These are phyloP conservation scores for Papilionanthe hybrid DNA, from an alignment of 116 monocot genomes.

Conservation along the genomic window DNA sequence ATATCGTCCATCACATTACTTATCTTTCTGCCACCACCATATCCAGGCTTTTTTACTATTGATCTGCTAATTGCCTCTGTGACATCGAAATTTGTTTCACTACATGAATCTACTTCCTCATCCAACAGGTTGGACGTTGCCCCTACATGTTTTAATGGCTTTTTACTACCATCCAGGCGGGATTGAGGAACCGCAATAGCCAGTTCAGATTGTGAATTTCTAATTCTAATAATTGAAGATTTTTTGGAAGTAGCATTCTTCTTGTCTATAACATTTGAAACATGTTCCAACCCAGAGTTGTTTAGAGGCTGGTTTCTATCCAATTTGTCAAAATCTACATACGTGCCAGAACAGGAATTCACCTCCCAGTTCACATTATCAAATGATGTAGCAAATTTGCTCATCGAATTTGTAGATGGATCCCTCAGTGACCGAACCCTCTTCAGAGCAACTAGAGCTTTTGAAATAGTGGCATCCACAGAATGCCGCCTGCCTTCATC, in stretches of 20 bases:
- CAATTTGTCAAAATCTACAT: conserved; percentile 14
- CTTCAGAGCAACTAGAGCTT: conserved; percentile 79
- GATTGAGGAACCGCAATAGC: conserved; percentile 23
- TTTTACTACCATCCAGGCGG: conserved; percentile 12
- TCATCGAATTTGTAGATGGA: conserved; percentile 74
- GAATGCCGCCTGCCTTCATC: conserved; percentile 67
- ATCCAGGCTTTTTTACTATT: conserved; percentile 24
- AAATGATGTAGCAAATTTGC: conserved; percentile 38
- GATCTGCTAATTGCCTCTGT: conserved; percentile 14
- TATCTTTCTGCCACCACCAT: conserved; percentile 30
- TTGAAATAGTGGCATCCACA: conserved; percentile 75
- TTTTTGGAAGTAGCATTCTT: conserved; percentile 19
- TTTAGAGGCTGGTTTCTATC: conserved; percentile 11
- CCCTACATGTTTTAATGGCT: conserved; percentile 19
- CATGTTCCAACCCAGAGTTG: conserved; percentile 28
- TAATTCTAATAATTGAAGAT: conserved; percentile 27
- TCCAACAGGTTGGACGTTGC: conserved; percentile 17
- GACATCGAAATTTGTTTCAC: conserved; percentile 15
- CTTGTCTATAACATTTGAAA: conserved; percentile 16
- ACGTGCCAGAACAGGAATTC: conserved; percentile 32
- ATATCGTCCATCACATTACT: conserved; percentile 18
- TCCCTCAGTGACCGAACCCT: conserved; percentile 85
- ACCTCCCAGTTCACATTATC: conserved; percentile 57
- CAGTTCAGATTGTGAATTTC: conserved; percentile 20
- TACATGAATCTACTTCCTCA: conserved; percentile 58